Base-by-base conservation (phyloP, 1,284 basidiomycete genomes). In the Mycosarcoma maydis region DNA sequence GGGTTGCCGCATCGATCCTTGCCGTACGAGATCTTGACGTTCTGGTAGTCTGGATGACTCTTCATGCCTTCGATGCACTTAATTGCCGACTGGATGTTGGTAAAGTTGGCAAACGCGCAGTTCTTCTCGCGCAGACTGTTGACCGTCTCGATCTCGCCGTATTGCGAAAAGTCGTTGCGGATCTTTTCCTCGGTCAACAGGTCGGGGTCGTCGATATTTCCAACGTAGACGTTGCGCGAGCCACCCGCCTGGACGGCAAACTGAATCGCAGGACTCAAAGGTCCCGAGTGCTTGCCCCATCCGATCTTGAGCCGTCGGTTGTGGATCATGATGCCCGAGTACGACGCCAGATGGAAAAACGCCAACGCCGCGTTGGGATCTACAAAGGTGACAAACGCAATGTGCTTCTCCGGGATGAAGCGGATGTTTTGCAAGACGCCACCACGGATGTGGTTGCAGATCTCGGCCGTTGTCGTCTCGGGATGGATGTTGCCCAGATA, bases 31-130 rank as follows among this genome's bases (percentile, higher is more conserved):
- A 81, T 77, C 59, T 79, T 78, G 49, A 75, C 70, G 24, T 58
- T 71, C 51, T 72, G 66, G 44, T 81, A 81, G 55, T 81, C 79
- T 3, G 68, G 53, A 43, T 80, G 77, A 36, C 71, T 72, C 72
- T 80, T 81, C 70, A 81, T 80, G 6, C 73, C 78, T 51, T 81
- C 79, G 43, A 80, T 80, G 32, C 78, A 79, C 53, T 81, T 80
- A 59, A 81, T 81, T 19, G 79, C 78, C 26, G 78, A 79, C 47
- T 80, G 78, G 38, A 81, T 81, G 50, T 79, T 80, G 66, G 72
- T 72, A 41, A 81, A 81, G 62, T 81, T 81, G 66, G 80, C 77
- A 54, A 81, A 81, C 2, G 79, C 77, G 46, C 79, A 81, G 46
- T 76, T 81, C 68, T 80, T 78, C 51, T 80, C 79, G 16, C 64